Base-by-base conservation (phyloP, 208 protist genomes). In the Leptomonas pyrrhocoris region DNA sequence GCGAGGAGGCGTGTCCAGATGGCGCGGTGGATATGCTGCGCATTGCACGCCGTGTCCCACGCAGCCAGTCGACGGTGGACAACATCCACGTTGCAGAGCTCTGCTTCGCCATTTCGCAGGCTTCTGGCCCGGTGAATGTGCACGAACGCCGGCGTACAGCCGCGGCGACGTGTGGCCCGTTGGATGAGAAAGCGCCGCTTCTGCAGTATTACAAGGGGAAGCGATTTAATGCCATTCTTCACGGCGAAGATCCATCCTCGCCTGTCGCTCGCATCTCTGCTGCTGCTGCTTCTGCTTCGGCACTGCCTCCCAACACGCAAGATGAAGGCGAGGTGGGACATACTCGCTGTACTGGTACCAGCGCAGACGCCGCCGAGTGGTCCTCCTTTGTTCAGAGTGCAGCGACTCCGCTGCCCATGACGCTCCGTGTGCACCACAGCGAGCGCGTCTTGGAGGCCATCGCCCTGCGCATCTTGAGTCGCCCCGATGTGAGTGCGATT, bases 31-130 rank as follows among this genome's bases (percentile, higher is more conserved):
- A 97, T 64, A 25, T 97, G 4, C 50, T 92, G 53, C 72, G 73
- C 27, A 74, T 95, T 54, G 75, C 86, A 1, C 79, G 81, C n/a
- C 82, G 90, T 49, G 86, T 94, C 54, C 92, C 89, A 16, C 89
- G 85, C 46, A 97, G 84, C 61, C 88, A 78, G 36, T 94, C 90
- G n/a, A 93, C 89, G 2, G 43, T 57, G 19, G 75, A 92, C 21
- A 40, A 51, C 21, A 81, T 97, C 57, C 74, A 86, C 55, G 78
- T 94, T 16, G 79, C 84, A 5, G 89, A 97, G 79, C 72, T 97
- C 63, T 93, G 88, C 68, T 97, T 97, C 83, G 89, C 86, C 23
- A 73, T 95, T 57, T 78, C 73, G 57, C 85, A 93, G 56, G 86
- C 75, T 19, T 81, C 73, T 16, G 74, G 80, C 5, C 90, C 92